Conservation (phyloP, 768 basidiomycete genomes). For the Roridomyces roridus region DNA sequence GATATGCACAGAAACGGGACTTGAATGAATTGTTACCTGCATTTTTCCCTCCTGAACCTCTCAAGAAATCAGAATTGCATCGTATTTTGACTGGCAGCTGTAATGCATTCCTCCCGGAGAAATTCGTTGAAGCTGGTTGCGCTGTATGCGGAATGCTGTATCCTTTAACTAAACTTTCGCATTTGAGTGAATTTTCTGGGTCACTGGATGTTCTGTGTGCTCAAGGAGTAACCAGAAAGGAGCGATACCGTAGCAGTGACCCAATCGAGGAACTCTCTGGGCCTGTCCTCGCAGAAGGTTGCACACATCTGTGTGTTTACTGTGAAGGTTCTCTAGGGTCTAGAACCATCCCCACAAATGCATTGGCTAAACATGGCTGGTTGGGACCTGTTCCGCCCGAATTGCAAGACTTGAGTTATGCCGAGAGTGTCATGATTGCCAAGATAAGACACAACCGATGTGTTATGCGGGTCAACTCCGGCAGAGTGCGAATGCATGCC, state of each 20-base stretch:
- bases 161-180: background rate
- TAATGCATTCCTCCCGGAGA: background rate
- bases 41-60: background rate
- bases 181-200: background rate
- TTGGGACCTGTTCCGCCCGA: conserved; percentile 37
- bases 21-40: conserved; percentile 1
- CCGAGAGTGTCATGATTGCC: conserved; percentile 34
- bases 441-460: conserved; percentile 32
- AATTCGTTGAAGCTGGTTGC: background rate
- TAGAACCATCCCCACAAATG: conserved; percentile 19
- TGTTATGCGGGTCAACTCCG: conserved; percentile 33
- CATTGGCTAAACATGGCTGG: conserved; percentile 42
- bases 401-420: conserved; percentile 30
- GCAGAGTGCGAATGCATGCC: conserved; percentile 31
- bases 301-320: background rate
- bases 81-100: background rate
- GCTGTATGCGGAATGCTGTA: background rate
- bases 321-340: background rate
- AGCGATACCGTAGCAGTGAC: background rate
- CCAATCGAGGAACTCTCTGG: background rate
- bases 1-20: too few relatives aligned
- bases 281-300: background rate
- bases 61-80: background rate
- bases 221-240: background rate
- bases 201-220: background rate